Percentiles rank a stretch among this genome's conserved stretches.
phyloP scores from a whole-genome alignment of 2,329 filamentous ascomycete species.

The Scytalidium lignicola region DNA sequence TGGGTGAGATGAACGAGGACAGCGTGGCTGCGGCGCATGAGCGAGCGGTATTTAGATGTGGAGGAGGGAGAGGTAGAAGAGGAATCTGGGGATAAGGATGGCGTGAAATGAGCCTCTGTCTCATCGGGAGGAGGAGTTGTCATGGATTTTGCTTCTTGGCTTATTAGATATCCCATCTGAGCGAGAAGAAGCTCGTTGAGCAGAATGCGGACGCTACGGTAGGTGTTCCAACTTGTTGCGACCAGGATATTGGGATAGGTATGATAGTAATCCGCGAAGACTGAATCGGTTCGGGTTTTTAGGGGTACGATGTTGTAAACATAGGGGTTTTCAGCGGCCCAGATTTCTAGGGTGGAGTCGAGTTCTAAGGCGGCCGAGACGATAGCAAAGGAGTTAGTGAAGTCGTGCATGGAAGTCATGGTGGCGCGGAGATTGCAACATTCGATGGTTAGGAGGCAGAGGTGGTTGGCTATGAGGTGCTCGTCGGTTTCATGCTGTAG shows the following conservation, averaged over 20 bases:
- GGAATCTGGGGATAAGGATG: background rate
- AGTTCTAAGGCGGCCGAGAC: slow-evolving; percentile 10
- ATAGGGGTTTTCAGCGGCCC: slow-evolving; percentile 11
- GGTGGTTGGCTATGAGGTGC: slow-evolving; percentile 31
- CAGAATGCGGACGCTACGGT: slow-evolving; percentile 18
- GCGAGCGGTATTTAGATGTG: background rate
- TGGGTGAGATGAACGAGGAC: slow-evolving; percentile 11
- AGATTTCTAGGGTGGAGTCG: slow-evolving; percentile 15
- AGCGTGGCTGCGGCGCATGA: background rate
- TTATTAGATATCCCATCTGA: slow-evolving; percentile 16
- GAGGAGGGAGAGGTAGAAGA: background rate
- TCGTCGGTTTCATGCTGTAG: slow-evolving; percentile 13
- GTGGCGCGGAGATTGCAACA: slow-evolving; percentile 18
- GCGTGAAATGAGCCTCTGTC: background rate
- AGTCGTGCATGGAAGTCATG: slow-evolving; percentile 19
- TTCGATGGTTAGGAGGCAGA: slow-evolving; percentile 31
- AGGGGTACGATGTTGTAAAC: slow-evolving; percentile 15
- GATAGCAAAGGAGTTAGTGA: slow-evolving; percentile 14
- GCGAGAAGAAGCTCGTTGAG: slow-evolving; percentile 20
- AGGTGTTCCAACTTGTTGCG: slow-evolving; percentile 24
- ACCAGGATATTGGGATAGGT: slow-evolving; percentile 18
- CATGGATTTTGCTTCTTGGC: slow-evolving; percentile 1
- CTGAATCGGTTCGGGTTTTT: slow-evolving; percentile 9
- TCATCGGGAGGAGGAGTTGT: background rate
- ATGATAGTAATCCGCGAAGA: slow-evolving; percentile 23